Conservation (phyloP, 768 basidiomycete species). For the Daedaleopsis sinensis region DNA sequence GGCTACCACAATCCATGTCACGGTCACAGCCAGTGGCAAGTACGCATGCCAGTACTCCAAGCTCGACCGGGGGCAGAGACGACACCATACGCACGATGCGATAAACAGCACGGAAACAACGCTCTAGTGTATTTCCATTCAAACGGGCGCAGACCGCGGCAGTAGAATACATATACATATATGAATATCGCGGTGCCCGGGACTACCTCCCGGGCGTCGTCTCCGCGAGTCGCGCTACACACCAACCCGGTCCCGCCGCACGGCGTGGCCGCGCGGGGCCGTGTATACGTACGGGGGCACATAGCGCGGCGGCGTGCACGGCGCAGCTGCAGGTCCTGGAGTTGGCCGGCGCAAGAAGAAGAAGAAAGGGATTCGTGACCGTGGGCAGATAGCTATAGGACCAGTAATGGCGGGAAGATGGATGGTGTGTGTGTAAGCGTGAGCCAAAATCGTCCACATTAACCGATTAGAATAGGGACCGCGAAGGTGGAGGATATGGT, state of each 20-base stretch:
- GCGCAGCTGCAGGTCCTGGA: neutral
- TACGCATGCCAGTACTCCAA: too few species aligned
- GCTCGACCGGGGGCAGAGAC: too few species aligned
- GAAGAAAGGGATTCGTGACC: too few species aligned
- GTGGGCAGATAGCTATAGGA: too few species aligned
- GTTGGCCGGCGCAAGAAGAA: too few species aligned
- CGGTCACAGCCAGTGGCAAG: too few species aligned
- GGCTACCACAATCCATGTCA: too few species aligned
- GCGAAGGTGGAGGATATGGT: neutral
- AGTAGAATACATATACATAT: neutral
- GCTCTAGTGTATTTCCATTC: too few species aligned
- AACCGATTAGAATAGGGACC: conserved; percentile 5
- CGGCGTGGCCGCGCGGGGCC: neutral
- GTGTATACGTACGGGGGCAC: neutral
- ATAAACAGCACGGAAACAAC: too few species aligned
- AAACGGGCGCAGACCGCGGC: too few species aligned
- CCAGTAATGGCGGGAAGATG: too few species aligned
- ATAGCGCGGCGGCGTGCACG: neutral
- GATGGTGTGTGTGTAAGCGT: neutral
- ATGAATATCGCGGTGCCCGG: neutral
- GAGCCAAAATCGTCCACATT: conserved; percentile 4
- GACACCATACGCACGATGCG: too few species aligned
- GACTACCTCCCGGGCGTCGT: conserved; percentile 6
- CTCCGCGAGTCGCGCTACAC: neutral
- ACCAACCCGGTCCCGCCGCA: neutral